Conservation (phyloP, 2,329 filamentous ascomycete genomes). For the Microdochium nivale region DNA sequence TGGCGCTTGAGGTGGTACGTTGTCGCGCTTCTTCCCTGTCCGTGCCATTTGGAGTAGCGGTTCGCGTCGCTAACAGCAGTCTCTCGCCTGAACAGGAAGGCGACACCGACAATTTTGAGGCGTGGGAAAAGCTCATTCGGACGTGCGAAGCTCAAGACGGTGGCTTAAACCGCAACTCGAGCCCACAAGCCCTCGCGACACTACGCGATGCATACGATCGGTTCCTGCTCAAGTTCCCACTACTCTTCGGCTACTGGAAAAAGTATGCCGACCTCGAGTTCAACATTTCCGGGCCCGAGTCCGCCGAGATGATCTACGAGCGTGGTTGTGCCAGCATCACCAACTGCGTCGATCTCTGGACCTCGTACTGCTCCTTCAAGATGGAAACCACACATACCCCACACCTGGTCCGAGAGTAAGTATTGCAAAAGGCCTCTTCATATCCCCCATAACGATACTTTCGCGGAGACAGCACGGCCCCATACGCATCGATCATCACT, state of each 20-base stretch:
- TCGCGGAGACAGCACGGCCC: conserved; percentile 27
- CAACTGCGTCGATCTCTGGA: conserved; percentile 93
- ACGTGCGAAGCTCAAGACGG: conserved; percentile 80
- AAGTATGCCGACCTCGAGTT: conserved; percentile 98
- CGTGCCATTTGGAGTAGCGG: conserved; percentile 3
- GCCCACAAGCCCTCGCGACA: conserved; percentile 81
- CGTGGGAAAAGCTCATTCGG: conserved; percentile 87
- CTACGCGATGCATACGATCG: conserved; percentile 84
- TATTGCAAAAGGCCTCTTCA: conserved; percentile 57
- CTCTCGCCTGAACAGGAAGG: conserved; percentile 32
- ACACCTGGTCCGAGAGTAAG: conserved; percentile 99
- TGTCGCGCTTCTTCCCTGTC: conserved; percentile 1
- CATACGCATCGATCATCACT: conserved; percentile 9
- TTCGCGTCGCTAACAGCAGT: background rate
- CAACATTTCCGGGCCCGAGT: conserved; percentile 91
- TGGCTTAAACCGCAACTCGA: conserved; percentile 93
- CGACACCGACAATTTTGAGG: conserved; percentile 86
- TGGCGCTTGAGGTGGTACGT: conserved; percentile 70
- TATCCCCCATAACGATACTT: conserved; percentile 49
- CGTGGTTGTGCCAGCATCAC: conserved; percentile 88
- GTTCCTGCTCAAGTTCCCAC: conserved; percentile 87
- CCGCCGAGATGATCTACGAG: conserved; percentile 96
- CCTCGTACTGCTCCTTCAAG: conserved; percentile 95
- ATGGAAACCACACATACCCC: conserved; percentile 94
- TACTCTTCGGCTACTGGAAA: conserved; percentile 98